phyloP scores from a whole-genome alignment of 2,329 filamentous ascomycete species.

The Fusarium sororula region DNA sequence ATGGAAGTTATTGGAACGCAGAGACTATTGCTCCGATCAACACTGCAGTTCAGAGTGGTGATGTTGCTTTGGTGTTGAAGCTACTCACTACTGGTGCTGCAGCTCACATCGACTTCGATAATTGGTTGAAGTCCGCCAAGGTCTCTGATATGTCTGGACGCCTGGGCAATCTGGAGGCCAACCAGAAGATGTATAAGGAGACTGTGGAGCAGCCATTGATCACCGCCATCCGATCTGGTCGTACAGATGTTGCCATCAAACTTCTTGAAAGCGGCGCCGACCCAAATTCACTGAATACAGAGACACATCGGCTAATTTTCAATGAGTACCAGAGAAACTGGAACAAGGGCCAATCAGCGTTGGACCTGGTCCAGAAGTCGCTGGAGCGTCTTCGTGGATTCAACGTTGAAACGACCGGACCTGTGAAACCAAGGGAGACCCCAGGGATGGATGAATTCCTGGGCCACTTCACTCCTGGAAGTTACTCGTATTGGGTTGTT shows the following conservation, averaged over 20 bases:
- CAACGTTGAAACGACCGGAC: slow-evolving; percentile 36
- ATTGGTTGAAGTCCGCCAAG: slow-evolving; percentile 68
- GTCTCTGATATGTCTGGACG: slow-evolving; percentile 48
- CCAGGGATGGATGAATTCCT: slow-evolving; percentile 63
- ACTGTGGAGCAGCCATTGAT: slow-evolving; percentile 72
- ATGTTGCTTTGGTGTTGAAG: slow-evolving; percentile 63
- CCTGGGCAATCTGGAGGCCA: slow-evolving; percentile 56
- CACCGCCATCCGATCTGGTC: slow-evolving; percentile 59
- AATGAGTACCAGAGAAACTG: slow-evolving; percentile 47
- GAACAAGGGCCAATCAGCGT: slow-evolving; percentile 56
- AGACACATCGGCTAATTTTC: slow-evolving; percentile 49
- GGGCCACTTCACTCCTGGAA: slow-evolving; percentile 57
- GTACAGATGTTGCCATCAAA: slow-evolving; percentile 59
- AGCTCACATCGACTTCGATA: slow-evolving; percentile 68
- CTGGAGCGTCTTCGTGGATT: slow-evolving; percentile 61
- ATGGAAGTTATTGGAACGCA: slow-evolving; percentile 45
- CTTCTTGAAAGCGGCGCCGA: slow-evolving; percentile 73
- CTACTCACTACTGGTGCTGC: slow-evolving; percentile 72
- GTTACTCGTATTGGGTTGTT: slow-evolving; percentile 68
- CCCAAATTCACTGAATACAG: slow-evolving; percentile 65
- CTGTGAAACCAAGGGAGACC: slow-evolving; percentile 42
- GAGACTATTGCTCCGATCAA: slow-evolving; percentile 61
- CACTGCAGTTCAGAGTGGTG: slow-evolving; percentile 64
- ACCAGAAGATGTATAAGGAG: slow-evolving; percentile 58
- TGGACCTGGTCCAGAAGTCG: slow-evolving; percentile 68